Conservation (phyloP, 2,329 filamentous ascomycete species). For the Fusarium continuum region DNA sequence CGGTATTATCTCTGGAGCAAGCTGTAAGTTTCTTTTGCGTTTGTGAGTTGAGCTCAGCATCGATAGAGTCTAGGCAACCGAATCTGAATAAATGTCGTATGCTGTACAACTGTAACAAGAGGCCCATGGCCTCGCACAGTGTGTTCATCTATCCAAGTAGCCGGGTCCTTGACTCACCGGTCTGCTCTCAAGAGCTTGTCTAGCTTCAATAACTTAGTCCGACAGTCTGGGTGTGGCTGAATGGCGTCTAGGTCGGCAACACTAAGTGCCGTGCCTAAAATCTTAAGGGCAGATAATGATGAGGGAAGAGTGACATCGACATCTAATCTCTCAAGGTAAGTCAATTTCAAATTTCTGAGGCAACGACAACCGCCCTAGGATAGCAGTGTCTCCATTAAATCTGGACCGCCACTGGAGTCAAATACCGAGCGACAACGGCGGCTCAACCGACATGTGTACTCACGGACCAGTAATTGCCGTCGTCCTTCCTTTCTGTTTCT, state of each 20-base stretch:
- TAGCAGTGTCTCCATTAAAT: slow-evolving; percentile 1
- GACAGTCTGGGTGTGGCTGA: slow-evolving; percentile 28
- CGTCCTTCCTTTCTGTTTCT: slow-evolving; percentile 7
- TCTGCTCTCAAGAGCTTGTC: slow-evolving; percentile 1
- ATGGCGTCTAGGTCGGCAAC: slow-evolving; percentile 17
- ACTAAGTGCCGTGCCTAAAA: slow-evolving; percentile 20
- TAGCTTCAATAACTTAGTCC: slow-evolving; percentile 23
- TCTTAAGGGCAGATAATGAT: slow-evolving; percentile 1
- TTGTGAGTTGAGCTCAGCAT: not conserved
- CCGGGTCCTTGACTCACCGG: slow-evolving; percentile 10
- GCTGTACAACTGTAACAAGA: not conserved
- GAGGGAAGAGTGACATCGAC: slow-evolving; percentile 10
- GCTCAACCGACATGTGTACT: not conserved
- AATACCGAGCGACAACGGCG: slow-evolving; percentile 6
- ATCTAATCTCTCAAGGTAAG: slow-evolving; percentile 1
- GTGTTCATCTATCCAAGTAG: slow-evolving; percentile 1
- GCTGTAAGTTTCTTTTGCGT: slow-evolving; percentile 19
- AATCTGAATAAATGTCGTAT: not conserved
- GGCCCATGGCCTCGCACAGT: slow-evolving; percentile 2
- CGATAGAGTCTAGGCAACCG: not conserved
- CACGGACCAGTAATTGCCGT: not conserved
- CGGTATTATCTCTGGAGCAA: slow-evolving; percentile 6
- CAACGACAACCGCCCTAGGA: not conserved
- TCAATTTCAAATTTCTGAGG: slow-evolving; percentile 2
- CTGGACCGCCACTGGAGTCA: not conserved